These are phyloP conservation scores for Bolboschoenoplectus hybrid DNA, from an alignment of 202 grass and related monocot genomes.

Conservation along the genomic window DNA sequence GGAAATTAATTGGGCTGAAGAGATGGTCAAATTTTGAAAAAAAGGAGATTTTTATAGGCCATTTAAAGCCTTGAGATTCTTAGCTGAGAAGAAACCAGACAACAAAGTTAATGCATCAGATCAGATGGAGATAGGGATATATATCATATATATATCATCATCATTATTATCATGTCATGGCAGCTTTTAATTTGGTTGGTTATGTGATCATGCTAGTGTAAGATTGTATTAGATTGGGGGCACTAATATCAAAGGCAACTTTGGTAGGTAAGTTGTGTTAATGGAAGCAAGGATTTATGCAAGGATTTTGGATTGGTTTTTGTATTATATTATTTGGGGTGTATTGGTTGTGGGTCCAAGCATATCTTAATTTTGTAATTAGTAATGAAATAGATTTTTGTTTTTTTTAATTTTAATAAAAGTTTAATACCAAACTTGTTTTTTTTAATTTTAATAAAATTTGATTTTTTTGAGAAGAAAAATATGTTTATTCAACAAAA, in stretches of 20 bases:
- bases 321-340: background rate
- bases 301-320: conserved; percentile 8
- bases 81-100: conserved; percentile 40
- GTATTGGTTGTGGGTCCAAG: background rate
- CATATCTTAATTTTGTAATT: background rate
- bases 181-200: conserved; percentile 20
- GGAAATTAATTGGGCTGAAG: conserved; percentile 21
- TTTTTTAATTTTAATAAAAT: background rate
- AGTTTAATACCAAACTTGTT: background rate
- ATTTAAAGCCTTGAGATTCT: conserved; percentile 35
- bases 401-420: background rate
- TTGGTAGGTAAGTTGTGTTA: conserved; percentile 11
- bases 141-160: background rate
- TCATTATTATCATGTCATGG: conserved; percentile 11
- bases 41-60: conserved; percentile 13
- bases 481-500: background rate
- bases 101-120: conserved; percentile 32
- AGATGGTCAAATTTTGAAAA: conserved; percentile 23
- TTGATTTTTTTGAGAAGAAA: background rate
- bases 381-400: background rate
- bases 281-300: conserved; percentile 12
- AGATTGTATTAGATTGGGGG: background rate
- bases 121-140: too few species aligned
- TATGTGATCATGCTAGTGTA: background rate
- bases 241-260: background rate